Percentiles rank a stretch among this genome's conserved stretches.
Evolutionary conservation across 257 asterid species (phyloP).

Genomic region (Nicotiana tabacum): DNA sequence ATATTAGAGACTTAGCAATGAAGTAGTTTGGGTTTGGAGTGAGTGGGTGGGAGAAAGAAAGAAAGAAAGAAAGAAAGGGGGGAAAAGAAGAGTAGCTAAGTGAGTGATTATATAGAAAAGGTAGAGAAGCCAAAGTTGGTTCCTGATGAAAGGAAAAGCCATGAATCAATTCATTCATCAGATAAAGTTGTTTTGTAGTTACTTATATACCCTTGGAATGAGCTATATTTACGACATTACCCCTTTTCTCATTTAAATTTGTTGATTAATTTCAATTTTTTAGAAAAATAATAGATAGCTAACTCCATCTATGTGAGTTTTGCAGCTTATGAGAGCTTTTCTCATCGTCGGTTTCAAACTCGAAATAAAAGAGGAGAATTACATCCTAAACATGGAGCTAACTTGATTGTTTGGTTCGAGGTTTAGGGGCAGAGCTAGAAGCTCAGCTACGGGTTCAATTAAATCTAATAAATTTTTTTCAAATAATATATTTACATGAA

Average conservation of each 20-base stretch:
- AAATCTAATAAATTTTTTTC: too few species aligned
- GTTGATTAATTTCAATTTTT: background rate
- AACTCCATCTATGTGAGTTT: background rate
- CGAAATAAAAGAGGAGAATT: background rate
- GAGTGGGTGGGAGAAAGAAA: slow-evolving; percentile 14
- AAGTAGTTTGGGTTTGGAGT: slow-evolving; percentile 14
- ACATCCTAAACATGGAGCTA: background rate
- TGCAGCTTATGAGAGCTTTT: background rate
- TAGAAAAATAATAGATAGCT: background rate
- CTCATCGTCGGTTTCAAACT: background rate
- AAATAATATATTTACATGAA: too few species aligned
- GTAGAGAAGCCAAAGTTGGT: slow-evolving; percentile 22
- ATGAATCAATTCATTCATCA: slow-evolving; percentile 31
- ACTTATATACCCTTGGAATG: background rate
- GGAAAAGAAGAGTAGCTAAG: slow-evolving; percentile 17
- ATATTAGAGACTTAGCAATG: slow-evolving; percentile 11
- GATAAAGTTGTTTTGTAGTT: background rate
- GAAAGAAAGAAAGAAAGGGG: slow-evolving; percentile 14
- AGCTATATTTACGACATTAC: background rate
- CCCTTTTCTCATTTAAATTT: background rate
- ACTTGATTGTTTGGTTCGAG: too few species aligned
- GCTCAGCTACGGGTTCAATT: fast-evolving
- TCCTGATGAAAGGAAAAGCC: slow-evolving; percentile 22
- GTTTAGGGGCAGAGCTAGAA: too few species aligned
- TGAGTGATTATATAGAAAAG: slow-evolving; percentile 27